These are phyloP conservation scores for Xylaria longipes DNA, from an alignment of 495 filamentous ascomycete species.

Conservation along the genomic window DNA sequence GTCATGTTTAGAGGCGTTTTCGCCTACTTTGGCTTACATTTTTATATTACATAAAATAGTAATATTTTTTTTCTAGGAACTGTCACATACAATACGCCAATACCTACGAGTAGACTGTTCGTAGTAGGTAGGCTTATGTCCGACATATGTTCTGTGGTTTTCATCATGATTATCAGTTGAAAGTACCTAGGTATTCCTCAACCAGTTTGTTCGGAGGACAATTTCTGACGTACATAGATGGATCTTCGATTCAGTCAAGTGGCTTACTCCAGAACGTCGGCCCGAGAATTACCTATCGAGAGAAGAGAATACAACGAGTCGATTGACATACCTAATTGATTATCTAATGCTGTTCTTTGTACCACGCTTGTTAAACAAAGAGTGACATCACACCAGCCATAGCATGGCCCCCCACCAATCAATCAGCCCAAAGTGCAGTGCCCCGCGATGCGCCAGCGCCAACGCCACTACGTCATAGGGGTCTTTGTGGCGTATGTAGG, in stretches of 20 bases:
- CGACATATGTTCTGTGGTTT: not conserved
- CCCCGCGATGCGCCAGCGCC: not conserved
- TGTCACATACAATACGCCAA: not conserved
- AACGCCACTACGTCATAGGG: slow-evolving; percentile 24
- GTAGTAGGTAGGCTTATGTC: not conserved
- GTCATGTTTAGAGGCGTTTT: not conserved
- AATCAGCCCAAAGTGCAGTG: not conserved
- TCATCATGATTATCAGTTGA: no score
- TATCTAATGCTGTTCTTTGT: no score
- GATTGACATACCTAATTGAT: no score
- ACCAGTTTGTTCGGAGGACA: no score
- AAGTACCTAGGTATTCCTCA: no score
- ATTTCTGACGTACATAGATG: no score
- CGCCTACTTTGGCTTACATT: not conserved
- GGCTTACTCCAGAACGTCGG: no score
- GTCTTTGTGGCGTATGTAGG: slow-evolving; percentile 21
- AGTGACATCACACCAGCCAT: slow-evolving; percentile 5
- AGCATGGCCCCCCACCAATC: not conserved
- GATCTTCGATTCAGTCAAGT: no score
- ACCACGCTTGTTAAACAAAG: not conserved
- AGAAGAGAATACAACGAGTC: no score
- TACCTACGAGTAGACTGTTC: not conserved
- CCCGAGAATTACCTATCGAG: no score
- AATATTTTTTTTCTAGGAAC: not conserved
- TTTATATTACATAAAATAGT: not conserved